Conservation (phyloP, 2,329 filamentous ascomycete genomes). For the Thielaviopsis euricoi region DNA sequence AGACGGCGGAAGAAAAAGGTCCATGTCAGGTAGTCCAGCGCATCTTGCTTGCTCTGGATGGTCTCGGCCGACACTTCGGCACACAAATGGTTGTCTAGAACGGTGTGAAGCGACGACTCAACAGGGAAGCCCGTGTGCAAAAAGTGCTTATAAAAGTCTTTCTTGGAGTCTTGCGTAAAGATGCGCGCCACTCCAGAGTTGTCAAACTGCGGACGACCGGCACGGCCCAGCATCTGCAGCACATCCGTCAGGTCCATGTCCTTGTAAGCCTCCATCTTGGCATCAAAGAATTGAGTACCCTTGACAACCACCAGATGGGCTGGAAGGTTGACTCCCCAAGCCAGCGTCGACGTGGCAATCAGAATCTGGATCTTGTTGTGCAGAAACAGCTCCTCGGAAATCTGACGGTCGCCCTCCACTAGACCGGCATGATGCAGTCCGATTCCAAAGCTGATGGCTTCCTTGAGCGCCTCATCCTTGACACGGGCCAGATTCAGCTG, state of each 20-base stretch:
- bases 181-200: conserved; percentile 90
- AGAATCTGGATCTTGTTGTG: conserved; percentile 98
- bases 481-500: conserved; percentile 75
- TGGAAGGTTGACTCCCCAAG: conserved; percentile 95
- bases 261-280: conserved; percentile 92
- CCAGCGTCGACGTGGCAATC: conserved; percentile 85
- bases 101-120: conserved; percentile 88
- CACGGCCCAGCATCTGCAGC: conserved; percentile 90
- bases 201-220: conserved; percentile 91
- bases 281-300: conserved; percentile 94
- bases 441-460: conserved; percentile 94
- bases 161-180: conserved; percentile 94
- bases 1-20: conserved; percentile 97
- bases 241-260: conserved; percentile 99
- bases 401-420: conserved; percentile 79
- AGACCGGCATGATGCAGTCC: conserved; percentile 94
- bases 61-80: conserved; percentile 91
- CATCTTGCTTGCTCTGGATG: conserved; percentile 87
- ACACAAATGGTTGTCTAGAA: conserved; percentile 89
- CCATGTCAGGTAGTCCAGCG: conserved; percentile 94
- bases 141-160: conserved; percentile 99
- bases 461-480: conserved; percentile 81
- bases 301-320: conserved; percentile 96
- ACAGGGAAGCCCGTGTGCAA: conserved; percentile 95
- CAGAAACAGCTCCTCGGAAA: conserved; percentile 86